Base-by-base conservation (phyloP, 2,329 filamentous ascomycete species). In the Penicillium crustosum region DNA sequence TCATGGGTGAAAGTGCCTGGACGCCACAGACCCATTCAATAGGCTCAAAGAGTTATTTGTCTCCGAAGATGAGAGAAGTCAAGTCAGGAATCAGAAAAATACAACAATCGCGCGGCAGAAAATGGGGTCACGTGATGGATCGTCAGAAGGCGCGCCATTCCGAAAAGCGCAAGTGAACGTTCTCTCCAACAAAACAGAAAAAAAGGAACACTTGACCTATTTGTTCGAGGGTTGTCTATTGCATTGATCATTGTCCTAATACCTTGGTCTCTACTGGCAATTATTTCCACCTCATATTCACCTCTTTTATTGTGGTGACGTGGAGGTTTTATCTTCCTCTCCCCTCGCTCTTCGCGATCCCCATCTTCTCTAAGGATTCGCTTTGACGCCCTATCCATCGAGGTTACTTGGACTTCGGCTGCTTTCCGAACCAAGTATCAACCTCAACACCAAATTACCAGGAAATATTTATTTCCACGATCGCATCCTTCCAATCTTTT, bases 91-190 rank as follows among this genome's bases (percentile, higher is more conserved):
- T 36, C 31, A 53, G 58, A 53, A 61, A 53, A 53, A 52, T 52
- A 52, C 39, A 45, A 52, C 27, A 39, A 50, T 49, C 36, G 50
- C 59, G 47, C 61, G 60, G 62, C 62, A 69, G 61, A 73, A 73
- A 71, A 65, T 63, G 51, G 15, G 4, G n/a, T 70, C 72, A 74
- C 72, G 72, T 74, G 72, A 62, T 12, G 1, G 61, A 64, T 67
- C 62, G 66, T 72, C 71, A 72, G 70, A 69, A 60, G 64, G 63
- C 68, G 67, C 64, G 66, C 57, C 64, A 66, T 67, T 67, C 57
- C 66, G 68, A 58, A 62, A 66, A 66, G 69, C 70, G 70, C 69
- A 53, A 49, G 33, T 41, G 58, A 57, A 48, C 44, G 31, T 49
- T 44, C 29, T 31, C 50, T 36, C 50, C 41, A 53, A 31, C 49